Base-by-base conservation (phyloP, 345 rosid genomes). In the Acer saccharum region DNA sequence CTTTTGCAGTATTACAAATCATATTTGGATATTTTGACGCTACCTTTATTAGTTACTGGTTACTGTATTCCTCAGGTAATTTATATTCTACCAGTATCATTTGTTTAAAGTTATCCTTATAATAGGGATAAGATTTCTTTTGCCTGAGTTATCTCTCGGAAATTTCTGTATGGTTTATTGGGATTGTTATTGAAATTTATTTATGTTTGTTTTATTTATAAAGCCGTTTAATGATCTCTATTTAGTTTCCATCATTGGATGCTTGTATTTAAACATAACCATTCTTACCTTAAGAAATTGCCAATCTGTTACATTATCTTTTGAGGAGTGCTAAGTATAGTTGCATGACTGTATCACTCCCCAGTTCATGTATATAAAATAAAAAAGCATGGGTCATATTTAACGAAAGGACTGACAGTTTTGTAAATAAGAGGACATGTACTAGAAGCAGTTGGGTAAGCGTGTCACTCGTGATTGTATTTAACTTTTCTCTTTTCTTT, bases 1-100 rank as follows among this genome's bases (percentile, higher is more conserved):
- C 85, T 82, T 35, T 75, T 87, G 89, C 94, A 95, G 98, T 80
- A 77, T 73, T 91, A 79, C 89, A 89, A 85, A 85, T 32, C 16
- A 48, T 88, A 88, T 80, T 81, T 95, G 88, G 83, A 89, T 68
- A 1, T 90, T 62, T 57, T 91, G 83, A 79, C 95, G 5, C 54
- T 83, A 60, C 89, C 89, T 78, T 65, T 93, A 55, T 79, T 91
- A 74, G 66, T 76, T 76, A 82, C 87, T n/a, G 84, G 91, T 55
- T 86, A 65, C 81, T 86, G 75, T 80, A 87, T 95, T 82, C 98
- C 98, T 68, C 97, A 93, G 97, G 98, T 95, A 88, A 80, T 46
- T 63, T 80, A 44, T 72, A 27, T 46, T 23, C 41, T 32, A 48
- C 65, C 20, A 72, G 23, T 55, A 16, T 55, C 17, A 39, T 16